These are phyloP conservation scores for Colletotrichum eremochloae DNA, from an alignment of 2,329 filamentous ascomycete genomes.

Conservation along the genomic window DNA sequence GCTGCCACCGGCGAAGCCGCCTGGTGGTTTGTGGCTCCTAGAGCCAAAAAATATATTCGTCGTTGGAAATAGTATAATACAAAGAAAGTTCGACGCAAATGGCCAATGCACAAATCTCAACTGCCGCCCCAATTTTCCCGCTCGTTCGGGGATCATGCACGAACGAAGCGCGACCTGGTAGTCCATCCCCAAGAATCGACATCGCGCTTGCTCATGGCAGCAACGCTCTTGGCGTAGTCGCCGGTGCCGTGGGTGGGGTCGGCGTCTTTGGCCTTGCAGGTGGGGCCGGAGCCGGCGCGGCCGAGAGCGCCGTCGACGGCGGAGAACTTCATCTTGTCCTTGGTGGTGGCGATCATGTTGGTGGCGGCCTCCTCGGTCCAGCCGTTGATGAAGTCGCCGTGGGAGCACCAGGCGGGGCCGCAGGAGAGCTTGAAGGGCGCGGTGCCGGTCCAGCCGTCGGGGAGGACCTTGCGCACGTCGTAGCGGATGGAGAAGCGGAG, in stretches of 20 bases:
- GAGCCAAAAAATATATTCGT: constrained; percentile 2
- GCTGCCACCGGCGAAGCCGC: not conserved
- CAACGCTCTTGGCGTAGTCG: constrained; percentile 55
- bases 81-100: constrained; percentile 1
- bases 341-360: constrained; percentile 56
- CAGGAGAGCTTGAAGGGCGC: constrained; percentile 60
- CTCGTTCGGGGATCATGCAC: not conserved
- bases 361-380: constrained; percentile 57
- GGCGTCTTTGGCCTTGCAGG: constrained; percentile 53
- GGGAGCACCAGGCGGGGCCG: constrained; percentile 56
- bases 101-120: not conserved
- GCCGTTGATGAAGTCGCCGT: constrained; percentile 65
- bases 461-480: constrained; percentile 58
- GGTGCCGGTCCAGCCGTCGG: constrained; percentile 59
- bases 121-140: not conserved
- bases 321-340: constrained; percentile 54
- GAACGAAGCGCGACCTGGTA: constrained; percentile 39
- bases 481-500: constrained; percentile 63
- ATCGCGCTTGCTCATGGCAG: constrained; percentile 43
- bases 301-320: constrained; percentile 54
- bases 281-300: constrained; percentile 48
- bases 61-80: constrained; percentile 3
- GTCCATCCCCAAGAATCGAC: constrained; percentile 37
- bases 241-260: constrained; percentile 57
- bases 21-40: not conserved